Evolutionary conservation across 768 basidiomycete genomes (phyloP), one percentile per base, ranked within the genome.

Genomic region (Kwoniella sp.): DNA sequence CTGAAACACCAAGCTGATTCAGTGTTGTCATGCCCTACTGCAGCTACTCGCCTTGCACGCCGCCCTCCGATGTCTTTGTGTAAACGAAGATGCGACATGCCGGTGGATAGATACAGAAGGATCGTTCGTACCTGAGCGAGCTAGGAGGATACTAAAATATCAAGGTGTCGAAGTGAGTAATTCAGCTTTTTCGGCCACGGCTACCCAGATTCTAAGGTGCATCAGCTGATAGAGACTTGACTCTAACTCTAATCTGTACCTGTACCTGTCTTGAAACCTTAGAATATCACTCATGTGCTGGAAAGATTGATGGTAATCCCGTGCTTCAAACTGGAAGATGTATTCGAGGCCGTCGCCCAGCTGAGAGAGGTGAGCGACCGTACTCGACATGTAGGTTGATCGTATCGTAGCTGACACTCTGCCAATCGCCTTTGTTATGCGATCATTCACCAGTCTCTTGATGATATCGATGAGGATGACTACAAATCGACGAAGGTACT

Each of bases 71-170:
- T 44, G 63, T 13, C 63, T 80, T 4, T 15, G 55, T 0, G 10
- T n/a, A 3, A 71, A 78, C 37, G 48, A 58, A 6, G 46, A 29
- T 6, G 67, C 66, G 7, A 57, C 61, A 10, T 77, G 76, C 59
- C 47, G 51, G 21, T 80, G 79, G 79, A 59, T 80, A 9, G 79
- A 80, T 50, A 69, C 74, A 8, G 70, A 76, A n/a, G 76, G 72
- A 6, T 67, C 64, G 7, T 78, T 80, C 51, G 53, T 60, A n/a
- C 67, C 76, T 2, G 55, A 65, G 15, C 37, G 79, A 37, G 77
- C 77, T 12, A 60, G 51, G 24, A 33, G 52, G 19, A 66, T 78
- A 8, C 61, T 78, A 4, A 68, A 68, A 13, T n/a, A 29, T 0
- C 64, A 60, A 64, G 58, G 64, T 10, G 54, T 60, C 10, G 40